Percentiles rank a stretch among this genome's conserved stretches.
Conservation (phyloP, 192 early-diverging fungal genomes). For the Podila epicladia region DNA sequence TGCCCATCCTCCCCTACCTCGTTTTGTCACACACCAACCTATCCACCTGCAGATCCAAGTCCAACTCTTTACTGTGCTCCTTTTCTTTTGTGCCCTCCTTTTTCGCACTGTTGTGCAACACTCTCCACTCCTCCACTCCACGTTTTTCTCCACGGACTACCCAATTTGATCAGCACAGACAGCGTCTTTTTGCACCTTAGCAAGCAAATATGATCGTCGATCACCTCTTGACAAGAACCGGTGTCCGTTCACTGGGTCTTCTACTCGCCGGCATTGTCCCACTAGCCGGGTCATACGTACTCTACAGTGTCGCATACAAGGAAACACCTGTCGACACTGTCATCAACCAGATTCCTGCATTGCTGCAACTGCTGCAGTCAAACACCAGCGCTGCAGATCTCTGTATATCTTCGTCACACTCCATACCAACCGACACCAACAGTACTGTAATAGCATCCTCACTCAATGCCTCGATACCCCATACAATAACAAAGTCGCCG, state of each 20-base stretch:
- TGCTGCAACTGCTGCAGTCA: constrained; percentile 35
- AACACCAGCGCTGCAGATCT: constrained; percentile 9
- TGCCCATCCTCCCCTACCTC: too few relatives aligned
- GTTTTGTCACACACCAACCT: too few relatives aligned
- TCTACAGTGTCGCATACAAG: constrained; percentile 34
- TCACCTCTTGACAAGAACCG: constrained; percentile 45
- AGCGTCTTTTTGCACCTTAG: background rate
- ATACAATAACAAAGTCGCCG: background rate
- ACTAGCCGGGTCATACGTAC: constrained; percentile 19
- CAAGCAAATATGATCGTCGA: constrained; percentile 37
- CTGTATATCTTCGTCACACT: background rate
- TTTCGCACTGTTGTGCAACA: background rate
- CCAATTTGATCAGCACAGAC: background rate
- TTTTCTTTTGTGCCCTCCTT: background rate
- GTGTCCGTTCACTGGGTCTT: constrained; percentile 32
- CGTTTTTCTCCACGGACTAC: background rate
- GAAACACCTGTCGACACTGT: constrained; percentile 46
- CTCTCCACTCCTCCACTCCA: background rate
- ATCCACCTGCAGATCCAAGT: background rate
- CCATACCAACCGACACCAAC: background rate
- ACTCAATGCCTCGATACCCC: background rate
- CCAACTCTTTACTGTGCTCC: background rate
- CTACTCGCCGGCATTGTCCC: constrained; percentile 18
- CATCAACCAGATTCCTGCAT: constrained; percentile 15
- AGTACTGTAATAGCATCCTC: background rate